Base-by-base conservation (phyloP, 2,329 filamentous ascomycete species). In the Neofusicoccum parvum region DNA sequence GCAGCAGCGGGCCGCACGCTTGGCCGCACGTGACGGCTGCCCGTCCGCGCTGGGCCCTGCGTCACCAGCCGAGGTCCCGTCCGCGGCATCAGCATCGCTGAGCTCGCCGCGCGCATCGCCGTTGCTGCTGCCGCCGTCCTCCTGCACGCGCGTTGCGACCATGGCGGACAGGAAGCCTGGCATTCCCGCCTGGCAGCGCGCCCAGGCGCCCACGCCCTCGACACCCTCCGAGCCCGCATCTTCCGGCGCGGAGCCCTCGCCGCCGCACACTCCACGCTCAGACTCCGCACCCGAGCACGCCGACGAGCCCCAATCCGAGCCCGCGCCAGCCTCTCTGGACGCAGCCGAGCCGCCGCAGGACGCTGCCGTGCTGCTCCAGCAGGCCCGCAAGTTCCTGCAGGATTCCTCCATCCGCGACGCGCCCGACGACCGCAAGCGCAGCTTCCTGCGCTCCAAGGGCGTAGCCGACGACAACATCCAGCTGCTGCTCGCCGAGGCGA, bases 371-470 rank as follows among this genome's bases (percentile, higher is more conserved):
- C 46, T 62, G 41, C 72, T 91, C 41, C 87, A 92, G 15, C 87
- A 92, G 73, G 92, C 93, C 34, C 84, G 85, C 49, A 86, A 83
- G 62, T 97, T 97, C 73, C 84, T 97, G 3, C 82, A 91, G 59
- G 90, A 96, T 67, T 87, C 91, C 7, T 82, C 84, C 20, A 91
- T 97, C 65, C 87, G 85, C 66, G 81, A 89, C 76, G 87, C 90
- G 39, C 83, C 90, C 0, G 83, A 84, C 50, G 89, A 92, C 65
- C 89, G 88, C 77, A 96, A 96, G 80, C 81, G 86, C 20, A 85
- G 86, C 7, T 97, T 97, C 70, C 80, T 97, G 1, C 85, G 88
- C 72, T 87, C 86, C 59, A 97, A 97, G 76, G 92, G 92, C 3
- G 80, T 97, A 7, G 80, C 79, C 3, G 80, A 85, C 4, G 82